Evolutionary conservation across 2,329 filamentous ascomycete genomes (phyloP).

Genomic region (Penicillium frequentans): DNA sequence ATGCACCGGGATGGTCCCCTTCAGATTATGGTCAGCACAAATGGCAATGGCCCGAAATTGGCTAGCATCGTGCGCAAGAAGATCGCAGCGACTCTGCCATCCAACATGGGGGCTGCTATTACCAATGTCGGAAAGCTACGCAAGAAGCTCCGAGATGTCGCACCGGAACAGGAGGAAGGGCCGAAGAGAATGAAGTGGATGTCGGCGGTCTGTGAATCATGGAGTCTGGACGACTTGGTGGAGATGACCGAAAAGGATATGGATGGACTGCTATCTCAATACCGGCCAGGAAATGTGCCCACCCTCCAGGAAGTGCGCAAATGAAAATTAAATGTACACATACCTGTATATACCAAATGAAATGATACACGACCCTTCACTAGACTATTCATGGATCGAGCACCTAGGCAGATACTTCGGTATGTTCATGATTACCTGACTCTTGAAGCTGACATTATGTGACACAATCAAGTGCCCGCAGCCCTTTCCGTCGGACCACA

Average conservation of each 20-base stretch:
- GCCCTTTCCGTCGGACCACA: constrained; percentile 1
- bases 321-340: background rate
- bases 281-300: constrained; percentile 48
- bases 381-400: background rate
- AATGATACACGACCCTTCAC: background rate
- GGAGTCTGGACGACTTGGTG: constrained; percentile 81
- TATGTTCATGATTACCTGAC: too few species aligned
- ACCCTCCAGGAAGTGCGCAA: constrained; percentile 36
- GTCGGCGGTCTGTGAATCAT: constrained; percentile 84
- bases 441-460: background rate
- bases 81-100: constrained; percentile 74
- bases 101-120: constrained; percentile 81
- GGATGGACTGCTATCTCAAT: constrained; percentile 77
- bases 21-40: constrained; percentile 98
- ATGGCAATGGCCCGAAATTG: constrained; percentile 89
- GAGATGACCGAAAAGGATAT: constrained; percentile 81
- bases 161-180: constrained; percentile 70
- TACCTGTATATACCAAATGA: background rate
- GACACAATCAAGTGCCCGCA: background rate
- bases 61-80: constrained; percentile 81
- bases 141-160: constrained; percentile 73
- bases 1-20: constrained; percentile 92
- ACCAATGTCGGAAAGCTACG: constrained; percentile 78
- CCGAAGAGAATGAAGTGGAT: constrained; percentile 95
- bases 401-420: too few species aligned